Evolutionary conservation across 2,329 filamentous ascomycete species (phyloP).

Genomic region (Alternaria metachromatica): DNA sequence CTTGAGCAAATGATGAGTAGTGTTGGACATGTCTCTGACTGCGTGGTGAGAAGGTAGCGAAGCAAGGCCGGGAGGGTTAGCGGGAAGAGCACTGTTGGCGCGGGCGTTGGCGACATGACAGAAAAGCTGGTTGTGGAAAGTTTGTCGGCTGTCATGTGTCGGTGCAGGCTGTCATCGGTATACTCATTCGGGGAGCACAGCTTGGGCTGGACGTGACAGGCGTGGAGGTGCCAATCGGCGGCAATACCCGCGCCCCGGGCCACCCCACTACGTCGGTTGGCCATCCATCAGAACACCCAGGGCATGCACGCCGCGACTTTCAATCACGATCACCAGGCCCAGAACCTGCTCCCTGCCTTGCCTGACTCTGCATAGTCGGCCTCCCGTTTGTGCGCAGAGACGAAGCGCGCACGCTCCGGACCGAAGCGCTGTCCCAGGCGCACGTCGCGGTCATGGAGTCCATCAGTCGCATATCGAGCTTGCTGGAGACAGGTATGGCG

Average conservation of each 20-base stretch:
- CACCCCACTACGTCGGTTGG: conserved; percentile 12
- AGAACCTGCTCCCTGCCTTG: conserved; percentile 25
- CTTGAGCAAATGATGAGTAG: conserved; percentile 75
- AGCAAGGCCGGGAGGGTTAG: conserved; percentile 62
- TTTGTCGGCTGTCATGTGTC: conserved; percentile 13
- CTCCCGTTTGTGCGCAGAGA: conserved; percentile 19
- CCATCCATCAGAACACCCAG: conserved; percentile 13
- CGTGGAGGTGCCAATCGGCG: conserved; percentile 9
- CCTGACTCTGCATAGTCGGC: conserved; percentile 35
- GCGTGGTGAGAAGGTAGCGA: conserved; percentile 64
- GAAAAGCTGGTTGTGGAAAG: background rate
- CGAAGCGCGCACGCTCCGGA: conserved; percentile 19
- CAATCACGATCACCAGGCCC: conserved; percentile 26
- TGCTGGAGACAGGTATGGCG: conserved; percentile 85
- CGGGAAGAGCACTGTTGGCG: conserved; percentile 49
- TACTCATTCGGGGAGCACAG: conserved; percentile 4
- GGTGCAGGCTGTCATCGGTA: conserved; percentile 9
- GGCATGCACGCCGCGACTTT: conserved; percentile 32
- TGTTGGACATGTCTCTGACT: conserved; percentile 60
- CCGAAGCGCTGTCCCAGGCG: conserved; percentile 21
- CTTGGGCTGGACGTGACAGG: background rate
- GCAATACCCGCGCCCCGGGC: conserved; percentile 14
- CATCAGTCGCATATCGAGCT: conserved; percentile 88
- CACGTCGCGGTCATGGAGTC: conserved; percentile 76
- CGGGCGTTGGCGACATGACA: conserved; percentile 21